phyloP scores from a whole-genome alignment of 1,139 yeast genomes.

The Sugiyamaella xylanicola region DNA sequence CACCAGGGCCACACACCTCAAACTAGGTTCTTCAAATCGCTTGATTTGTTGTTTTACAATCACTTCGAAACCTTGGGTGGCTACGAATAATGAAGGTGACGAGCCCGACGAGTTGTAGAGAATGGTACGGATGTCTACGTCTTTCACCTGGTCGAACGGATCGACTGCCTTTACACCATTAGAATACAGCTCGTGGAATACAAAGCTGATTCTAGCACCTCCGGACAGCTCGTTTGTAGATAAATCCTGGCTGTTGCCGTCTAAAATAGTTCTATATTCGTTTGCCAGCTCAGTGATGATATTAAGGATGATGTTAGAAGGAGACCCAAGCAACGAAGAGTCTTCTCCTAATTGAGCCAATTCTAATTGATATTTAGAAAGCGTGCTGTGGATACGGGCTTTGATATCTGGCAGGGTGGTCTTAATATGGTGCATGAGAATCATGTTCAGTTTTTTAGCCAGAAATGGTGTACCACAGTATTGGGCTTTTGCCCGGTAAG shows the following conservation, averaged over 20 bases:
- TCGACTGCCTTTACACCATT: constrained; percentile 92
- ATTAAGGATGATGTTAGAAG: constrained; percentile 84
- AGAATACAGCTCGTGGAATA: constrained; percentile 93
- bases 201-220: constrained; percentile 99
- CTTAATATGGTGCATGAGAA: constrained; percentile 89
- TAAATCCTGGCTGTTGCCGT: constrained; percentile 88
- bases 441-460: constrained; percentile 89
- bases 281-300: constrained; percentile 92
- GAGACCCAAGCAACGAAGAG: constrained; percentile 84
- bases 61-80: constrained; percentile 96
- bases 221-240: constrained; percentile 79
- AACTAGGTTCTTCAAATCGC: constrained; percentile 91
- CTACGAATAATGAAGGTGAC: constrained; percentile 96
- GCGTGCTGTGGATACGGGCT: constrained; percentile 82
- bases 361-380: constrained; percentile 85
- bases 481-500: constrained; percentile 91
- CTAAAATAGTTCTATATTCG: constrained; percentile 87
- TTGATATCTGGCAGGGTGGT: constrained; percentile 95
- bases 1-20: constrained; percentile 85
- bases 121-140: constrained; percentile 93
- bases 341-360: constrained; percentile 70
- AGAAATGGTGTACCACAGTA: constrained; percentile 96
- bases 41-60: constrained; percentile 92
- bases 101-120: constrained; percentile 92
- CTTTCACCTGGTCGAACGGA: constrained; percentile 96